Base-by-base conservation (phyloP, 768 basidiomycete genomes). In the Naganishia kalamii region DNA sequence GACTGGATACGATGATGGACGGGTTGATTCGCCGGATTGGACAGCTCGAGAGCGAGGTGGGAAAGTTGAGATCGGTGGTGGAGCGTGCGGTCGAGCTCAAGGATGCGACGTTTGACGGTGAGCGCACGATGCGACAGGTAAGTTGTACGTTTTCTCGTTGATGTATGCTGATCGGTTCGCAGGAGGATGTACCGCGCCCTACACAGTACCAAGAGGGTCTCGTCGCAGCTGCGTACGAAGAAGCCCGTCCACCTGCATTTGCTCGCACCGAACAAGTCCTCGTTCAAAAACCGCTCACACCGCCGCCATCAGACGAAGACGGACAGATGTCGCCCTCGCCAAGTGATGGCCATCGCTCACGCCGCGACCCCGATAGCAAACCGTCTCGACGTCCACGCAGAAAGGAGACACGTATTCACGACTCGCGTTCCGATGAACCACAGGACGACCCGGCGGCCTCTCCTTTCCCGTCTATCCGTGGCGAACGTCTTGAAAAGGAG, bases 401-500 rank as follows among this genome's bases (percentile, higher is more conserved):
- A 29, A 32, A 49, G 30, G 47, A 29, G 60, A 30, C 63, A 64
- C n/a, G 62, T 23, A 68, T 60, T 27, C 65, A 64, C 23, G 68
- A 66, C 37, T 67, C 60, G 15, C 44, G 65, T 21, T 65, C 60
- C 3, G 68, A 62, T 29, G 52, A 59, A 51, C 37, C 68, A 35
- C 43, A 47, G 17, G 29, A 67, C 57, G 54, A 70, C 8, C 81
- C 80, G 5, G 65, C 47, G 62, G 74, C 69, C 29, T 82, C 85
- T 0, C 86, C 88, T 0, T 91, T 96, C 80, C 92, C 92, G 0
- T 84, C 85, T 65, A 92, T 92, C 48, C 85, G 88, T 23, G 90
- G 88, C 10, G 84, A 85, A 47, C 85, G 83, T 46, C 82, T 91
- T 41, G 90, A 94, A 73, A 82, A 84, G 0, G 78, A 92, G 57